phyloP scores from a whole-genome alignment of 768 basidiomycete genomes.

The Naganishia vaughanmartiniae region DNA sequence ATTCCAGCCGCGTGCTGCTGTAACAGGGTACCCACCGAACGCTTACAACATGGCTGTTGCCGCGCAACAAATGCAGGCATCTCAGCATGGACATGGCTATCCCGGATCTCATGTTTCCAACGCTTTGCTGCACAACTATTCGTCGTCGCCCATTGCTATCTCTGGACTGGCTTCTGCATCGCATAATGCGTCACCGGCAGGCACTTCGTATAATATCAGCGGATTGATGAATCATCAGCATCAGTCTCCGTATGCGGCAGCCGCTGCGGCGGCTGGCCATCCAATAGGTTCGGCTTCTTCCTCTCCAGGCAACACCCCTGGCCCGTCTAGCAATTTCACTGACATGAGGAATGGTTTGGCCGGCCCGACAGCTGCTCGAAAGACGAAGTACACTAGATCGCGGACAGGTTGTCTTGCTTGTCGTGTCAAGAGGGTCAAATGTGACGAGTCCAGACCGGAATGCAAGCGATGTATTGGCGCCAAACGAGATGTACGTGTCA shows the following conservation, averaged over 20 bases:
- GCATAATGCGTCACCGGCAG: slow-evolving; percentile 9
- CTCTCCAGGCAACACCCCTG: slow-evolving; percentile 25
- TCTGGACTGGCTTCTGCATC: slow-evolving; percentile 10
- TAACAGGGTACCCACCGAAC: slow-evolving; percentile 2
- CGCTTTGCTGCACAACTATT: slow-evolving; percentile 22
- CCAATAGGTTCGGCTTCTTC: slow-evolving; percentile 25
- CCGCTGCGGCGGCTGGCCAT: slow-evolving; percentile 6
- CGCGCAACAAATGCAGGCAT: slow-evolving; percentile 17
- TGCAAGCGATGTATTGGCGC: slow-evolving; percentile 84
- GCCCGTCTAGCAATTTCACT: slow-evolving; percentile 7
- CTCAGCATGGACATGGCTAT: slow-evolving; percentile 15
- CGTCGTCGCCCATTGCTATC: slow-evolving; percentile 17
- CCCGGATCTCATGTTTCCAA: slow-evolving; percentile 15
- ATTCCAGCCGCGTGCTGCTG: slow-evolving; percentile 1
- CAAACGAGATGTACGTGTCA: slow-evolving; percentile 62
- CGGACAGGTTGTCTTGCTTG: slow-evolving; percentile 94
- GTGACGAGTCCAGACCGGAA: slow-evolving; percentile 83
- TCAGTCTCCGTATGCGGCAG: slow-evolving; percentile 19
- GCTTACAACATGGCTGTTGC: slow-evolving; percentile 22
- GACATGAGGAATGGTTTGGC: slow-evolving; percentile 27
- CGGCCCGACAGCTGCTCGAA: slow-evolving; percentile 31
- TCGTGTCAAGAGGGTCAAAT: slow-evolving; percentile 94
- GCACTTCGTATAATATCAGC: slow-evolving; percentile 1
- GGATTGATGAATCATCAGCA: slow-evolving; percentile 11
- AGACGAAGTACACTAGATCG: slow-evolving; percentile 85